These are phyloP conservation scores for Boletus austroedulis DNA, from an alignment of 1,284 basidiomycete genomes.

Conservation along the genomic window DNA sequence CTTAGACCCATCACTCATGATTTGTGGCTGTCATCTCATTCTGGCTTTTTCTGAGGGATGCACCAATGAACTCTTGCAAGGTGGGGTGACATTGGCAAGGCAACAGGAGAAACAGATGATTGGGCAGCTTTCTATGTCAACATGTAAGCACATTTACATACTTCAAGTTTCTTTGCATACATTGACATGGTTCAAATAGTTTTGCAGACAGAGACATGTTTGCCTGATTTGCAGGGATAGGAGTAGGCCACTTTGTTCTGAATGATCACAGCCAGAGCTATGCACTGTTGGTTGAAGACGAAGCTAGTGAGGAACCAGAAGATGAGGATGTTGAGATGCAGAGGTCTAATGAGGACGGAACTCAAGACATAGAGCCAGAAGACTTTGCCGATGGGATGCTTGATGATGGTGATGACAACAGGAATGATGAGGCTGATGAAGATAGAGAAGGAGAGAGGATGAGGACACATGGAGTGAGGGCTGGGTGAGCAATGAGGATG, in stretches of 20 bases:
- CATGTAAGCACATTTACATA: conserved; percentile 1
- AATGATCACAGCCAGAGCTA: too few species aligned
- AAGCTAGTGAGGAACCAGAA: too few species aligned
- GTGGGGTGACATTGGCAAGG: background rate
- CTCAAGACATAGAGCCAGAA: too few species aligned
- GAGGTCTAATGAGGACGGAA: too few species aligned
- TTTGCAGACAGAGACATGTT: background rate
- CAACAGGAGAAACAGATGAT: background rate
- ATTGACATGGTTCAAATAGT: background rate
- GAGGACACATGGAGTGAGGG: too few species aligned
- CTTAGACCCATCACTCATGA: background rate
- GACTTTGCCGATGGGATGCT: too few species aligned
- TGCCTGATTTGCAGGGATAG: background rate
- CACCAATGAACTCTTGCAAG: background rate
- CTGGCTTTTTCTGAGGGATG: background rate
- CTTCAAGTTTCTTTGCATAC: background rate
- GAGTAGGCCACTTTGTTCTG: background rate
- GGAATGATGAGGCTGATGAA: too few species aligned
- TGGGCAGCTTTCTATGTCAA: conserved; percentile 6
- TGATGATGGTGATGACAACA: too few species aligned
- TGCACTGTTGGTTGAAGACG: too few species aligned
- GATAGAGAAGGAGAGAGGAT: too few species aligned
- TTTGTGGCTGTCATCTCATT: background rate
- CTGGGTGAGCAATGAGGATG: too few species aligned
- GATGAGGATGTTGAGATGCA: too few species aligned